Percentiles rank a stretch among this genome's conserved stretches.
phyloP scores from a whole-genome alignment of 768 basidiomycete genomes.

The Tephrocybe sp. region DNA sequence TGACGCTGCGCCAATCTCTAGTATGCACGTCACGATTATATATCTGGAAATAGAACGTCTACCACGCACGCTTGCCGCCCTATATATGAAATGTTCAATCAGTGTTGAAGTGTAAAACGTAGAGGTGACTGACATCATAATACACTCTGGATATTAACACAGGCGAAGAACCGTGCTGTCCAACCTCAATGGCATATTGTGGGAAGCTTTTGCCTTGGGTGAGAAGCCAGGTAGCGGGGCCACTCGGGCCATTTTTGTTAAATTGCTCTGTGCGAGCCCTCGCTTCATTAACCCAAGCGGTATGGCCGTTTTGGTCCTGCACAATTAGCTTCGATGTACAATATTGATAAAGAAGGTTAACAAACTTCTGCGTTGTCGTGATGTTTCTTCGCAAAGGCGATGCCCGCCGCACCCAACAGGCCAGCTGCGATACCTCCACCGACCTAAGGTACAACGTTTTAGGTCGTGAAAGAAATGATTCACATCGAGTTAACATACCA shows the following conservation, averaged over 20 bases:
- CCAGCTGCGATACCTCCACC: slow-evolving; percentile 53
- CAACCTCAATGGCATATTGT: slow-evolving; percentile 51
- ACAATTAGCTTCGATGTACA: neutral
- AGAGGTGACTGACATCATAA: slow-evolving; percentile 42
- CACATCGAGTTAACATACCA: slow-evolving; percentile 33
- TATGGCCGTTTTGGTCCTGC: slow-evolving; percentile 48
- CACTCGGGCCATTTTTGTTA: slow-evolving; percentile 37
- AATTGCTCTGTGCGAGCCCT: slow-evolving; percentile 49
- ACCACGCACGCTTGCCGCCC: slow-evolving; percentile 53
- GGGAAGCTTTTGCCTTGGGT: slow-evolving; percentile 61
- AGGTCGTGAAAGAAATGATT: neutral
- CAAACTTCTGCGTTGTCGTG: slow-evolving; percentile 52
- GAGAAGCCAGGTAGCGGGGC: slow-evolving; percentile 61
- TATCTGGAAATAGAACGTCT: slow-evolving; percentile 27
- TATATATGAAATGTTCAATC: slow-evolving; percentile 19
- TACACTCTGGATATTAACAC: slow-evolving; percentile 62
- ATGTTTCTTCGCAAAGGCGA: slow-evolving; percentile 26
- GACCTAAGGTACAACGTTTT: slow-evolving; percentile 37
- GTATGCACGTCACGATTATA: neutral
- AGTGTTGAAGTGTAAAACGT: neutral
- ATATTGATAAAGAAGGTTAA: neutral
- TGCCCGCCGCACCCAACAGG: slow-evolving; percentile 3
- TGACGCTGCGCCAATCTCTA: slow-evolving; percentile 70
- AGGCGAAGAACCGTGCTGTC: slow-evolving; percentile 46
- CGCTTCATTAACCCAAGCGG: slow-evolving; percentile 57